phyloP scores from a whole-genome alignment of 768 basidiomycete genomes.

The Mycena filopes region DNA sequence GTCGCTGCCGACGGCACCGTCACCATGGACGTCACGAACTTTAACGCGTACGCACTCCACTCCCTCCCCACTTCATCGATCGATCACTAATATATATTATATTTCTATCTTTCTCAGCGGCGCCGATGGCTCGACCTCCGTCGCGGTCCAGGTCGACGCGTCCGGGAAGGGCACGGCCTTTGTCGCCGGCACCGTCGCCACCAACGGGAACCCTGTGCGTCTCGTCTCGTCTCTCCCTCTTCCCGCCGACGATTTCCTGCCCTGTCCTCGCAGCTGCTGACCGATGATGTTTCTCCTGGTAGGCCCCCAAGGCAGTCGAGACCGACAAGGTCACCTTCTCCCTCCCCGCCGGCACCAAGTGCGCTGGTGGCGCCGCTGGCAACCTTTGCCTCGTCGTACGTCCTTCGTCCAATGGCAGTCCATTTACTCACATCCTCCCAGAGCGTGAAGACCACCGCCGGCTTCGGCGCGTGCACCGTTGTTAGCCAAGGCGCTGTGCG shows the following conservation, averaged over 20 bases:
- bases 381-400: constrained; percentile 62
- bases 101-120: too few species aligned
- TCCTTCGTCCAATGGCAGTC: constrained; percentile 40
- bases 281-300: background rate
- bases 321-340: constrained; percentile 54
- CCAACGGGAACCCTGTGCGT: constrained; percentile 34
- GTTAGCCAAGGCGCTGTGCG: constrained; percentile 47
- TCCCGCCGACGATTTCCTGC: too few species aligned
- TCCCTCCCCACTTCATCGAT: background rate
- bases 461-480: constrained; percentile 66
- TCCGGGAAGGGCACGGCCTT: constrained; percentile 30
- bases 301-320: constrained; percentile 51
- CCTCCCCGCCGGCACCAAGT: constrained; percentile 60
- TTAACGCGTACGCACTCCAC: constrained; percentile 42
- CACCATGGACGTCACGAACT: constrained; percentile 42
- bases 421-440: too few species aligned
- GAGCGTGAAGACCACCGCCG: constrained; percentile 57
- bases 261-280: background rate
- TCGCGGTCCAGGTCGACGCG: constrained; percentile 29
- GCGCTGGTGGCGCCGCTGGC: constrained; percentile 56
- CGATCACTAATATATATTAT: background rate
- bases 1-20: constrained; percentile 43
- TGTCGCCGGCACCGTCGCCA: constrained; percentile 32
- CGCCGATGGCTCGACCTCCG: constrained; percentile 34
- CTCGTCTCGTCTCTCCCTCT: too few species aligned